Evolutionary conservation across 2,329 filamentous ascomycete species (phyloP), one percentile per base, ranked within the genome.

Genomic region (Leptographium flavum): DNA sequence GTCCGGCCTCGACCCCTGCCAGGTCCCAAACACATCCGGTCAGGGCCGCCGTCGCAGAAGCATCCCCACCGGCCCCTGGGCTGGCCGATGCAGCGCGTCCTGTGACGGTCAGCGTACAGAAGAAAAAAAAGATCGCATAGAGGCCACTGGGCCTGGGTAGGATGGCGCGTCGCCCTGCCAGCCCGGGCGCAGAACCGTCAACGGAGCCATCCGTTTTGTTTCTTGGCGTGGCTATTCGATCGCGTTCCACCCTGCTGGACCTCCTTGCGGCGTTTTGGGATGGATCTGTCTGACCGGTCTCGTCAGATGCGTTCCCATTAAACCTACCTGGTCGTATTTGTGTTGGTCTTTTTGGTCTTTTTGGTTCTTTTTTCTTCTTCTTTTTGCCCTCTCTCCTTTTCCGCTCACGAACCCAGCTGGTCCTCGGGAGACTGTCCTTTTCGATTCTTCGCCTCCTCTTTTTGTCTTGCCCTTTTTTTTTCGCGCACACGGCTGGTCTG

Each of bases 401-500:
- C 22, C n/a, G 22, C 32, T 32, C 22, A 7, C 15, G 27, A 30
- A 22, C 27, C 35, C 35, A 39, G 25, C 35, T 44, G 42, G 42
- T 23, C 21, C 37, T 39, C 37, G 42, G 42, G 27, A 37, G 32
- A 27, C 39, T 15, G 10, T 23, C 27, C 14, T 25, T 42, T n/a
- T 19, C 19, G 11, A n/a, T 32, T 28, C 39, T 32, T n/a, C n/a
- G 27, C 42, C 8, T 13, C 13, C 28, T n/a, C 22, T 14, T 25
- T 21, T n/a, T 45, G 13, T 39, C 15, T 11, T 23, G 13, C 25
- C 10, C 30, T 38, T 30, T 33, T 43, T 36, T 27, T 44, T 40
- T 31, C 36, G 42, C 43, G 42, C 42, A 44, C 46, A 48, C 45
- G 44, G 49, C 46, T 44, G 46, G 46, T 43, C 49, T 48, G 44